Percentiles rank a stretch among this genome's conserved stretches.
Evolutionary conservation across 1,284 basidiomycete genomes (phyloP).

Genomic region (Mrakiaceae sp.): DNA sequence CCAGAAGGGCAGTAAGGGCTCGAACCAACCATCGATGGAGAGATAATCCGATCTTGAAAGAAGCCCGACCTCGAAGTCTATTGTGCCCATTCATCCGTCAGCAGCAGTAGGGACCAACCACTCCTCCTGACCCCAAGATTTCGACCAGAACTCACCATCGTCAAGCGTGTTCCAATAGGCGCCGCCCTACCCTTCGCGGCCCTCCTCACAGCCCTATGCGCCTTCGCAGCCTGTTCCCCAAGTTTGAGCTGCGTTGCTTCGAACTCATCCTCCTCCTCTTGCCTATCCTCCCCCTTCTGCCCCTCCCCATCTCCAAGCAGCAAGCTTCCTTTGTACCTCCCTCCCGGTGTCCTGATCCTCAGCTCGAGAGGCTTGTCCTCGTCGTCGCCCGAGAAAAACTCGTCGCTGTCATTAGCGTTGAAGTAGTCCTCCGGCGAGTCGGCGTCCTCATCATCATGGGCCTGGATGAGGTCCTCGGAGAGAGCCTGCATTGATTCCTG

Average conservation of each 20-base stretch:
- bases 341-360: slow-evolving; percentile 34
- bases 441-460: too few species aligned
- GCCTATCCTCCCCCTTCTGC: slow-evolving; percentile 15
- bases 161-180: slow-evolving; percentile 43
- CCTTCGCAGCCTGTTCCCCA: slow-evolving; percentile 15
- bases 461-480: too few species aligned
- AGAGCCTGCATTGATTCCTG: too few species aligned
- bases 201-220: slow-evolving; percentile 18
- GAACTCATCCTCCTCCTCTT: background rate
- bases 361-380: slow-evolving; percentile 37
- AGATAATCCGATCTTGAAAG: slow-evolving; percentile 83
- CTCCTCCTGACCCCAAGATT: too few species aligned
- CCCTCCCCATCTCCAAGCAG: background rate
- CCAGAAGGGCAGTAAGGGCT: background rate
- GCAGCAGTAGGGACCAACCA: too few species aligned
- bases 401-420: too few species aligned
- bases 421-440: too few species aligned
- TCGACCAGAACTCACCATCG: too few species aligned
- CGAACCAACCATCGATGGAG: slow-evolving; percentile 72
- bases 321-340: background rate
- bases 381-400: slow-evolving; percentile 18
- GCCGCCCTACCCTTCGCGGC: slow-evolving; percentile 27
- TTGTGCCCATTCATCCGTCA: too few species aligned
- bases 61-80: slow-evolving; percentile 83
- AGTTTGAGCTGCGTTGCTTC: slow-evolving; percentile 6